Conservation (phyloP, 345 rosid genomes). For the Syzygium aromaticum region DNA sequence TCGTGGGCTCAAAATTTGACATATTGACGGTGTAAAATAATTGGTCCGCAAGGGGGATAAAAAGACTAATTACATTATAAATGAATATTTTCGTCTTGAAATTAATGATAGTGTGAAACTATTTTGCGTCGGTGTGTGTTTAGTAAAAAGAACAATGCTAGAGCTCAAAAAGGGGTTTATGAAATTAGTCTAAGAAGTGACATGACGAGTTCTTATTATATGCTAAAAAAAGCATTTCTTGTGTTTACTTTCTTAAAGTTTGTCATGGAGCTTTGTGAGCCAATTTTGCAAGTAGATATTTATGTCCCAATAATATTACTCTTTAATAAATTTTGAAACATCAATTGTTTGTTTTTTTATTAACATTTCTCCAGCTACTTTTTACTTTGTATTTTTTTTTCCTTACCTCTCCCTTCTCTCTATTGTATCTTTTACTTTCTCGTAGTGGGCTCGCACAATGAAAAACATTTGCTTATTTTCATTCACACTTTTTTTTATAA, state of each 20-base stretch:
- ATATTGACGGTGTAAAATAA: not conserved
- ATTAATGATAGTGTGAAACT: too few species aligned
- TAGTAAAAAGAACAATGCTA: too few species aligned
- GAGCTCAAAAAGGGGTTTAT: too few species aligned
- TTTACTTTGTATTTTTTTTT: not conserved
- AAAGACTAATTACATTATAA: not conserved
- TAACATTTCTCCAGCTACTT: not conserved
- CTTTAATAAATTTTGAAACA: not conserved
- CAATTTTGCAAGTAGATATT: not conserved
- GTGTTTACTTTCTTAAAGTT: too few species aligned
- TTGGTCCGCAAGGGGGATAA: not conserved
- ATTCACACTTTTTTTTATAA: not conserved
- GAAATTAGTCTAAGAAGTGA: too few species aligned
- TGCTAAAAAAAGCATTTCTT: too few species aligned
- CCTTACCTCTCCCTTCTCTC: not conserved
- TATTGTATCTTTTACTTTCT: not conserved
- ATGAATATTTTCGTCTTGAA: too few species aligned
- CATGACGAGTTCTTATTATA: too few species aligned
- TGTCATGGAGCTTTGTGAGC: too few species aligned
- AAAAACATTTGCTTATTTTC: not conserved
- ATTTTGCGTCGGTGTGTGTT: too few species aligned
- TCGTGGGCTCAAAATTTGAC: not conserved
- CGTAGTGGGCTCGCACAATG: not conserved
- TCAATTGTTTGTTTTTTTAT: not conserved
- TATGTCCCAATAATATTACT: too few species aligned